Conservation (phyloP, 2,329 filamentous ascomycete genomes). For the Cladosporium cucumerinum region DNA sequence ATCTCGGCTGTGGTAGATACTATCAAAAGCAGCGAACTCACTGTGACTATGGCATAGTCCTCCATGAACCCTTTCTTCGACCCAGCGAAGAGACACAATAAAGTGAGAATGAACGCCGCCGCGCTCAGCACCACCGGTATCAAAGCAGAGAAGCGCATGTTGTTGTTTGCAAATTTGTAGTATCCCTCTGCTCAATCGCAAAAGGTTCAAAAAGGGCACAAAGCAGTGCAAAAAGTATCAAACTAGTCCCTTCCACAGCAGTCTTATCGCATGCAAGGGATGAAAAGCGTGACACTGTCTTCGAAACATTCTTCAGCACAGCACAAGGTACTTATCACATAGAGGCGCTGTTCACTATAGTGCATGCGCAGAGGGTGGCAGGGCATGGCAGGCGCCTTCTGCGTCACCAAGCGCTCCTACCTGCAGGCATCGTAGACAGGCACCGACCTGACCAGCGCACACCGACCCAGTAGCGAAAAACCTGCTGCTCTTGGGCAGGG, state of each 20-base stretch:
- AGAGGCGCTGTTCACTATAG: background rate
- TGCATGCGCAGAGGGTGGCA: background rate
- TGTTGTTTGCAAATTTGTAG: background rate
- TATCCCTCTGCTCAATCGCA: background rate
- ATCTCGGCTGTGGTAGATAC: too few relatives aligned
- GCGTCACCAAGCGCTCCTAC: slow-evolving; percentile 13
- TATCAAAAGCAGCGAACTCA: slow-evolving; percentile 29
- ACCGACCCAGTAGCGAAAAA: background rate
- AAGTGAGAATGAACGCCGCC: slow-evolving; percentile 54
- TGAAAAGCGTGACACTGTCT: background rate
- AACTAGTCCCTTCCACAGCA: background rate
- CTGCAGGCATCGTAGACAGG: background rate
- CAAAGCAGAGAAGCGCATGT: slow-evolving; percentile 27
- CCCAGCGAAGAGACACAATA: slow-evolving; percentile 61
- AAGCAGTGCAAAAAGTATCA: background rate
- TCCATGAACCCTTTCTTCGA: slow-evolving; percentile 54
- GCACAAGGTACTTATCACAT: background rate
- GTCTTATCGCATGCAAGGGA: slow-evolving; percentile 2
- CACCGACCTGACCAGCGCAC: background rate
- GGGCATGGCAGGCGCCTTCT: slow-evolving; percentile 11
- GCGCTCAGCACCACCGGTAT: slow-evolving; percentile 41
- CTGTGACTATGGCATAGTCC: slow-evolving; percentile 55
- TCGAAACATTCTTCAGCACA: background rate
- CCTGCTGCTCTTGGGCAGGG: background rate
- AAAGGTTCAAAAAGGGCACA: background rate